A percentile compares a stretch with the other conserved stretches of the same genome.
Evolutionary conservation across 1,139 yeast genomes (phyloP).

Genomic region (Kluyveromyces sp.): DNA sequence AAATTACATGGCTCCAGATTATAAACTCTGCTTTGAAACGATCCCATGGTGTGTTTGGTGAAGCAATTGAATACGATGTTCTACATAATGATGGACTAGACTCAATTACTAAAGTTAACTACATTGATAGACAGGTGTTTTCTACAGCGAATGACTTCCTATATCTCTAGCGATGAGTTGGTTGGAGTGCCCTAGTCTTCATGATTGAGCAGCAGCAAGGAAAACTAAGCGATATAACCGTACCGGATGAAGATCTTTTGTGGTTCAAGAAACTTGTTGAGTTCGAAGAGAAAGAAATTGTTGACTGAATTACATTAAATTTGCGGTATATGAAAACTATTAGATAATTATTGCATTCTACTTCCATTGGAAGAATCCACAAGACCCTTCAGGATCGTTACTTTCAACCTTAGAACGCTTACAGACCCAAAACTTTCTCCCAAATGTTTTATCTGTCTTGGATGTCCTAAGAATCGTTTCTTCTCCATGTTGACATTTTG

Average conservation of each 20-base stretch:
- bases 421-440: slow-evolving; percentile 58
- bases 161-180: slow-evolving; percentile 24
- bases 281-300: slow-evolving; percentile 14
- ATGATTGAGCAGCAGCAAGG: slow-evolving; percentile 16
- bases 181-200: slow-evolving; percentile 20
- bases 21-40: slow-evolving; percentile 28
- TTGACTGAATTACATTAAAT: not conserved
- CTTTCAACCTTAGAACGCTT: slow-evolving; percentile 30
- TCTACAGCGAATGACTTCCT: slow-evolving; percentile 27
- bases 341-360: slow-evolving; percentile 8
- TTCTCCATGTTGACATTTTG: slow-evolving; percentile 45
- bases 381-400: slow-evolving; percentile 25
- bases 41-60: slow-evolving; percentile 35
- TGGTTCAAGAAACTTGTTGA: slow-evolving; percentile 24
- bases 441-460: slow-evolving; percentile 39
- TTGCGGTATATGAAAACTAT: not conserved
- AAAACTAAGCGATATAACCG: slow-evolving; percentile 10
- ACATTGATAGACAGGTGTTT: slow-evolving; percentile 25
- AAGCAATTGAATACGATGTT: slow-evolving; percentile 30
- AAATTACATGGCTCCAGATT: slow-evolving; percentile 34
- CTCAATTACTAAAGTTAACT: slow-evolving; percentile 24
- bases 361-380: slow-evolving; percentile 37
- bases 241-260: slow-evolving; percentile 19
- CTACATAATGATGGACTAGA: slow-evolving; percentile 18
- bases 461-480: slow-evolving; percentile 45